Conservation (phyloP, 2,329 filamentous ascomycete genomes). For the Tolypocladium inflatum region DNA sequence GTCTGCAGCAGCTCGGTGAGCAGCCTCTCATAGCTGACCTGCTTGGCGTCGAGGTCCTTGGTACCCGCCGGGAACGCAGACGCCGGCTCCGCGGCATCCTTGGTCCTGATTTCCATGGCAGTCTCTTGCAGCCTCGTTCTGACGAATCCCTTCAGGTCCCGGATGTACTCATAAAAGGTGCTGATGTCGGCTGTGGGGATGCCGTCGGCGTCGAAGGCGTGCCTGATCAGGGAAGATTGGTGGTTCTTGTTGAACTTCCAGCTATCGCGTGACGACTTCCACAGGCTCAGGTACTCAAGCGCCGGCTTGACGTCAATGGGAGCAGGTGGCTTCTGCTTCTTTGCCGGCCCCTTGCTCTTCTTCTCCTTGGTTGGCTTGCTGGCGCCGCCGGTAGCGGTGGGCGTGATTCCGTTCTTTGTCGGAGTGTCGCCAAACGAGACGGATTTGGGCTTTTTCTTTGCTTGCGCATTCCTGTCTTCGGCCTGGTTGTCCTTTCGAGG, state of each 20-base stretch:
- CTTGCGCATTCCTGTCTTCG: slow-evolving; percentile 14
- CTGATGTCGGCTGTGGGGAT: slow-evolving; percentile 62
- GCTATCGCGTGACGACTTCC: slow-evolving; percentile 55
- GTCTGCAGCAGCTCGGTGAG: slow-evolving; percentile 37
- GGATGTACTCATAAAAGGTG: slow-evolving; percentile 67
- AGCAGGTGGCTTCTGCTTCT: slow-evolving; percentile 28
- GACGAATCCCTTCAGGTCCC: slow-evolving; percentile 66
- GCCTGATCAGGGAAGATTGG: slow-evolving; percentile 76
- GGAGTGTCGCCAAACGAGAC: slow-evolving; percentile 38
- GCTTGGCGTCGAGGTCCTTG: slow-evolving; percentile 37
- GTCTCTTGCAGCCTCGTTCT: slow-evolving; percentile 59
- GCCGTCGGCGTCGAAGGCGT: slow-evolving; percentile 62
- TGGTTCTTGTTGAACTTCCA: slow-evolving; percentile 98
- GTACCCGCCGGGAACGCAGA: slow-evolving; percentile 40
- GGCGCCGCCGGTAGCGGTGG: slow-evolving; percentile 10
- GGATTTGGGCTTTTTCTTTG: slow-evolving; percentile 32
- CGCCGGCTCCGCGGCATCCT: slow-evolving; percentile 41
- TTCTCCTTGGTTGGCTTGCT: slow-evolving; percentile 23
- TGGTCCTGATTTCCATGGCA: slow-evolving; percentile 51
- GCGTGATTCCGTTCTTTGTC: slow-evolving; percentile 20
- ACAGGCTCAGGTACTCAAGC: slow-evolving; percentile 68
- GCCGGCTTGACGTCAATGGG: slow-evolving; percentile 48
- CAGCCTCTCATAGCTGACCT: slow-evolving; percentile 45
- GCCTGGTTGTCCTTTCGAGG: slow-evolving; percentile 20
- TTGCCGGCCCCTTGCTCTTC: slow-evolving; percentile 27